A percentile compares a stretch with the other conserved stretches of the same genome.
Conservation (phyloP, 306 rosid species). For the Vicia sativa region DNA sequence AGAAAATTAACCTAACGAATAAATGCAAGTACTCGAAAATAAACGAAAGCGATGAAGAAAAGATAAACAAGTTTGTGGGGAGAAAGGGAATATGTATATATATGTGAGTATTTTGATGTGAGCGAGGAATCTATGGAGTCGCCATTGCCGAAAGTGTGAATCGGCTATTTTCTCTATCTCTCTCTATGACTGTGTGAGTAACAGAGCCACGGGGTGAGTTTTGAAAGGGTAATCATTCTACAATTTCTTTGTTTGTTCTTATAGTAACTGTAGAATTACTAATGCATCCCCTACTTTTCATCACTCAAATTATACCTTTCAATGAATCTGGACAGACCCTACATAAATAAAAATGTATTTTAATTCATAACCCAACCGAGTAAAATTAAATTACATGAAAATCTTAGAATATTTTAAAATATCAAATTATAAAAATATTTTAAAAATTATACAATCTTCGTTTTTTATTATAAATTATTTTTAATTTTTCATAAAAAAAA, state of each 20-base stretch:
- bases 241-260: conserved; percentile 26
- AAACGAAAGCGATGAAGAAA: conserved; percentile 27
- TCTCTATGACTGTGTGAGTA: conserved; percentile 1
- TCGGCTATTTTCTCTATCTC: conserved; percentile 6
- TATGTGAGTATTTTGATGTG: conserved; percentile 18
- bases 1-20: conserved; percentile 5
- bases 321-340: conserved; percentile 8
- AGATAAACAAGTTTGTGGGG: neutral
- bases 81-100: neutral
- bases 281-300: conserved; percentile 29
- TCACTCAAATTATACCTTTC: neutral
- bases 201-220: conserved; percentile 31
- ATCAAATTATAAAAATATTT: no score
- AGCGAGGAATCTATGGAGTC: conserved; percentile 58
- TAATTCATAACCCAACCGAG: no score
- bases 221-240: conserved; percentile 26
- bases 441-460: no score
- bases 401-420: no score
- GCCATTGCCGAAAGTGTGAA: conserved; percentile 43
- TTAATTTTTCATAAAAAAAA: no score
- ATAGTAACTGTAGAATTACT: conserved; percentile 12
- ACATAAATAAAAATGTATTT: neutral
- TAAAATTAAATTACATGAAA: no score
- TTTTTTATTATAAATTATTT: no score
- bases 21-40: neutral